A percentile compares a stretch with the other conserved stretches of the same genome.
Conservation (phyloP, 2,329 filamentous ascomycete genomes). For the Aspergillus neotritici region DNA sequence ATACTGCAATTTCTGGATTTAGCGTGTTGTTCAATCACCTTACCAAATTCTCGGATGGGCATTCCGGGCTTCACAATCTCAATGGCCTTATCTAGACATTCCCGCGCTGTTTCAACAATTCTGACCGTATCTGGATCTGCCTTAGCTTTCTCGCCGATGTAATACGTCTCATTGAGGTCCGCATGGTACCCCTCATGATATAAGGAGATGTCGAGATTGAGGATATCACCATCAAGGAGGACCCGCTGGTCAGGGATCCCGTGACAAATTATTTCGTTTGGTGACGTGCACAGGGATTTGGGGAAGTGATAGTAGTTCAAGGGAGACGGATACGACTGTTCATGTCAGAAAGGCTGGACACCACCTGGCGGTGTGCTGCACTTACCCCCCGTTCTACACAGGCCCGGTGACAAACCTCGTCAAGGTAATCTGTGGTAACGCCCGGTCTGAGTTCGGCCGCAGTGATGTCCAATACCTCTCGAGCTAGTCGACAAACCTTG, state of each 20-base stretch:
- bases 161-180: constrained; percentile 93
- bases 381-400: constrained; percentile 74
- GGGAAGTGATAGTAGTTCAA: constrained; percentile 90
- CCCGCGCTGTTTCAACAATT: constrained; percentile 76
- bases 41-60: constrained; percentile 80
- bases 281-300: constrained; percentile 87
- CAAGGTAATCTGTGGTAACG: constrained; percentile 84
- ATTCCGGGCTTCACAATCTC: constrained; percentile 82
- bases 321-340: constrained; percentile 82
- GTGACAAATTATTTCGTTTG: constrained; percentile 94
- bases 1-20: constrained; percentile 73
- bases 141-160: constrained; percentile 75
- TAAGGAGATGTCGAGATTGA: constrained; percentile 87
- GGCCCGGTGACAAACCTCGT: constrained; percentile 84
- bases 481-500: constrained; percentile 72
- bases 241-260: constrained; percentile 84
- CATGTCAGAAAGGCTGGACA: not conserved
- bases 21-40: constrained; percentile 83
- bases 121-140: constrained; percentile 75
- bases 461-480: constrained; percentile 84
- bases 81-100: constrained; percentile 78
- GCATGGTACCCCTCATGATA: constrained; percentile 89
- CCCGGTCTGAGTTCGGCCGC: constrained; percentile 73
- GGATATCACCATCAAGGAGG: constrained; percentile 80
- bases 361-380: constrained; percentile 1